Evolutionary conservation across 768 basidiomycete species (phyloP), one percentile per base, ranked within the genome.

Genomic region (Collybia nuda): DNA sequence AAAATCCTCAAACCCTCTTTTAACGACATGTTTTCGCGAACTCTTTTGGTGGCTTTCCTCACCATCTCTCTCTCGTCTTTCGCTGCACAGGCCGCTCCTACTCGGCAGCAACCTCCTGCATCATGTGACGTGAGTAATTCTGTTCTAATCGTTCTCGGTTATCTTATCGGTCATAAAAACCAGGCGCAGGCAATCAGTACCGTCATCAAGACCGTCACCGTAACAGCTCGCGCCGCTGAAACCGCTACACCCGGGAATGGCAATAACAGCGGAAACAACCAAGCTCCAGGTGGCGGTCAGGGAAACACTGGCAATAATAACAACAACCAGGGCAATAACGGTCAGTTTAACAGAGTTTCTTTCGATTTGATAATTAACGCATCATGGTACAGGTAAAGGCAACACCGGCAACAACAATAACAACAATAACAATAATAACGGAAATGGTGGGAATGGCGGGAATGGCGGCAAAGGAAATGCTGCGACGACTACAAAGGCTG

Each of bases 21-120:
- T 58, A 53, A 62, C 63, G 61, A 58, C 56, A 79, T 79, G 77
- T 72, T 74, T 57, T 59, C 72, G 48, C 73, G 67, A 54, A 64
- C 67, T 41, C 48, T 73, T 52, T 62, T 69, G 48, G 61, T 75
- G 56, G 68, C 71, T 59, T 64, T 77, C 61, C 60, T 77, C 46
- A 65, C 73, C 39, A 59, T 77, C 42, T 62, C 70, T 19, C 53
- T 78, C 36, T 66, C 67, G 35, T 63, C 65, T 19, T 62, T 65
- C 36, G 53, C 61, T 26, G 65, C 62, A 26, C 58, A 68, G 46
- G 73, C 69, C 49, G 60, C 61, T 11, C 70, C 74, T 18, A 58
- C 63, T 35, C 51, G 44, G 26, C 58, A 54, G 39, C 44, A 58
- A 1, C 44, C 50, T 48, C 48, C 41, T 6, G 21, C 54, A 44